Evolutionary conservation across 1,284 basidiomycete genomes (phyloP).

Genomic region (Thelephora terrestris): DNA sequence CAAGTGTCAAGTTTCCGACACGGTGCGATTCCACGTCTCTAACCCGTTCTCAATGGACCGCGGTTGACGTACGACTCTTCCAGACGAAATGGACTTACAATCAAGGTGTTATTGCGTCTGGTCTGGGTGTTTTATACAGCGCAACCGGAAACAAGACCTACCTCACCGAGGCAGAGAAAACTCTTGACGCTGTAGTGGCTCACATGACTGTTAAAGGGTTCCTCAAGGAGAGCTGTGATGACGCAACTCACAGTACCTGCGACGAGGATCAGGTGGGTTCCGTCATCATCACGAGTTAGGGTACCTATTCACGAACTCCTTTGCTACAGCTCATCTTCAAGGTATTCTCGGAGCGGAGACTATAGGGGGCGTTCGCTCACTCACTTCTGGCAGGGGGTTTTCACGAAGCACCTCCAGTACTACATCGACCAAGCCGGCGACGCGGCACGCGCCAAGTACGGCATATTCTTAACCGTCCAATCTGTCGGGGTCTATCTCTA

Average conservation of each 20-base stretch:
- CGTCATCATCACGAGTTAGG: not conserved
- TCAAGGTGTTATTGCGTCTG: slow-evolving; percentile 43
- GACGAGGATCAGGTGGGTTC: slow-evolving; percentile 36
- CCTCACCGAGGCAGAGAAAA: slow-evolving; percentile 38
- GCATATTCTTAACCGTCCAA: slow-evolving; percentile 18
- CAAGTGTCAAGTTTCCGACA: no score
- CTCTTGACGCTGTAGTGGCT: slow-evolving; percentile 38
- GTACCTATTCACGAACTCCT: not conserved
- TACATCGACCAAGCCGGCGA: slow-evolving; percentile 22
- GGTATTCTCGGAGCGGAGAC: slow-evolving; percentile 15
- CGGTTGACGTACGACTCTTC: no score
- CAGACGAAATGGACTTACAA: slow-evolving; percentile 50
- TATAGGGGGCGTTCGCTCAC: not conserved
- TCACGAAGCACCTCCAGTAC: slow-evolving; percentile 22
- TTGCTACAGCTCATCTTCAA: slow-evolving; percentile 34
- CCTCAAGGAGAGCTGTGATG: slow-evolving; percentile 43
- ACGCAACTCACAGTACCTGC: slow-evolving; percentile 30
- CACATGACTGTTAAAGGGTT: slow-evolving; percentile 29
- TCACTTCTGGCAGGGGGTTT: slow-evolving; percentile 18
- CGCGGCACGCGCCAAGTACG: slow-evolving; percentile 19
- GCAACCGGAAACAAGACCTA: slow-evolving; percentile 30
- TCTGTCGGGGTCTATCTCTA: slow-evolving; percentile 17
- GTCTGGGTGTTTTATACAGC: slow-evolving; percentile 32
- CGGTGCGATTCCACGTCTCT: slow-evolving; percentile 16
- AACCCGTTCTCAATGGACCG: slow-evolving; percentile 36